Evolutionary conservation across 768 basidiomycete genomes (phyloP).

Genomic region (Phylloporus scabripes): DNA sequence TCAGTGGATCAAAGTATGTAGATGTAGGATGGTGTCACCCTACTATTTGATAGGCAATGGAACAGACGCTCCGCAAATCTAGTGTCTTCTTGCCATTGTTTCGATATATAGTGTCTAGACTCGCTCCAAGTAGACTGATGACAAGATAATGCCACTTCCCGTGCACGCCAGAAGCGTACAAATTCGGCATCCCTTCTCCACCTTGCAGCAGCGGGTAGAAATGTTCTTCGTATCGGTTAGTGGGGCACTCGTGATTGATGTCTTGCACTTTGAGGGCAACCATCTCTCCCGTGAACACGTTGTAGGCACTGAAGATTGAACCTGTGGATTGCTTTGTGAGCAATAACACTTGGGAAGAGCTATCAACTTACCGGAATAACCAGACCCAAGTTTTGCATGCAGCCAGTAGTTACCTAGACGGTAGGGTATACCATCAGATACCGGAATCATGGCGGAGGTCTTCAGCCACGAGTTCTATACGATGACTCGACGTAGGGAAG

Average conservation of each 20-base stretch:
- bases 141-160: slow-evolving; percentile 66
- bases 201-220: slow-evolving; percentile 71
- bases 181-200: slow-evolving; percentile 64
- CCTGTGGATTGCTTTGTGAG: slow-evolving; percentile 38
- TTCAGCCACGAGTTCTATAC: background rate
- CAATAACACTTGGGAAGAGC: background rate
- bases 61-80: slow-evolving; percentile 68
- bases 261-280: slow-evolving; percentile 74
- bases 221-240: slow-evolving; percentile 63
- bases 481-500: background rate
- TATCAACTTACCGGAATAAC: slow-evolving; percentile 56
- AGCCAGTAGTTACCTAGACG: slow-evolving; percentile 58
- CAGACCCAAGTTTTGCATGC: slow-evolving; percentile 56
- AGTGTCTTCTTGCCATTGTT: slow-evolving; percentile 51
- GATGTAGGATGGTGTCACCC: slow-evolving; percentile 17
- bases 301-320: slow-evolving; percentile 58
- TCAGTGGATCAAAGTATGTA: slow-evolving; percentile 5
- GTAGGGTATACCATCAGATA: slow-evolving; percentile 25
- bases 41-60: slow-evolving; percentile 75
- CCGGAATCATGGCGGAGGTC: slow-evolving; percentile 9
- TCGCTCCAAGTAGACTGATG: slow-evolving; percentile 70
- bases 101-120: slow-evolving; percentile 58
- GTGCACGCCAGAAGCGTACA: slow-evolving; percentile 58
- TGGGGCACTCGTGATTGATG: slow-evolving; percentile 66
- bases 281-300: slow-evolving; percentile 51